These are phyloP conservation scores for Chytriomyces sp. DNA, from an alignment of 192 early-diverging fungal species.

Conservation along the genomic window DNA sequence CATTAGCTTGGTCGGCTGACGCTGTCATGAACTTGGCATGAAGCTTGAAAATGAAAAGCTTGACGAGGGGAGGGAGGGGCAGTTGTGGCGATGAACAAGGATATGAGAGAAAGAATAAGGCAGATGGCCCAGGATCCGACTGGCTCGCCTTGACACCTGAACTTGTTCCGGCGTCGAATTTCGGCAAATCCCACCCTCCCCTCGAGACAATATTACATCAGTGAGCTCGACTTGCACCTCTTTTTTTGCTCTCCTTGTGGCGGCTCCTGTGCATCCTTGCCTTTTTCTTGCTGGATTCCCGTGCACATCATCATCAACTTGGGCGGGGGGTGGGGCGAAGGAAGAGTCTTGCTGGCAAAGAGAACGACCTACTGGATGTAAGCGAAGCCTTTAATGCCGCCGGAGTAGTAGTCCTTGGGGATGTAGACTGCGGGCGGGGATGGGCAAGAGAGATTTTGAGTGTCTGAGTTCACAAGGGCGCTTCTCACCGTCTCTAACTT, in stretches of 20 bases:
- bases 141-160: not conserved
- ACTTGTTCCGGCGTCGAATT: too few species aligned
- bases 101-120: not conserved
- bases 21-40: too few species aligned
- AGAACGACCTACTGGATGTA: conserved; percentile 49
- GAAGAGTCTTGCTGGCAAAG: not conserved
- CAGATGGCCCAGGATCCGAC: not conserved
- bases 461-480: not conserved
- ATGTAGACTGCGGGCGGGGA: conserved; percentile 40
- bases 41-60: not conserved
- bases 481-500: conserved; percentile 41
- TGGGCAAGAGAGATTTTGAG: not conserved
- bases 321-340: not conserved
- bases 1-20: too few species aligned
- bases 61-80: not conserved
- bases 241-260: not conserved
- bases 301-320: not conserved
- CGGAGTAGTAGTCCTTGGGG: conserved; percentile 49
- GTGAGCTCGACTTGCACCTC: not conserved
- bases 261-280: not conserved
- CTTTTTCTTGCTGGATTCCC: conserved; percentile 1
- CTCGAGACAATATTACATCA: too few species aligned
- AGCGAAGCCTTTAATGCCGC: conserved; percentile 46
- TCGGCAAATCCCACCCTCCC: too few species aligned
- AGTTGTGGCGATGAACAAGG: not conserved